These are phyloP conservation scores for Claviceps fusiformis DNA, from an alignment of 2,329 filamentous ascomycete genomes.

Conservation along the genomic window DNA sequence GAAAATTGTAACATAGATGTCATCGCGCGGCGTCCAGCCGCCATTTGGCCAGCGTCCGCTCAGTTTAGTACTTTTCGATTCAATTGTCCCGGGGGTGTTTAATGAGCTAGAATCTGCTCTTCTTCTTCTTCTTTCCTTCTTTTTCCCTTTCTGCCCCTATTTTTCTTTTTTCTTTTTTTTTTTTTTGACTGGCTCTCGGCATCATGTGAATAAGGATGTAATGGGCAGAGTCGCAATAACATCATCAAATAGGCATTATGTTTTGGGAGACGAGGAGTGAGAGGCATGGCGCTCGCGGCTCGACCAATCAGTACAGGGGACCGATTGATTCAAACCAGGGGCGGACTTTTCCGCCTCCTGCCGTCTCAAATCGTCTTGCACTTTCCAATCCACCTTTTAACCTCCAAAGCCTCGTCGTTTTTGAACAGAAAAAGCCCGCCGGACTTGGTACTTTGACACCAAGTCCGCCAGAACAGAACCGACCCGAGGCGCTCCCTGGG, in stretches of 20 bases:
- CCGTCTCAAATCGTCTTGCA: constrained; percentile 1
- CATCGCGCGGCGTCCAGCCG: constrained; percentile 4
- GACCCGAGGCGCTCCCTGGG: neutral
- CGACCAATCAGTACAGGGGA: constrained; percentile 5
- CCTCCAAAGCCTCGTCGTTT: neutral
- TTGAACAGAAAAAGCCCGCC: constrained; percentile 8
- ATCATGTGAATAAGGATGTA: neutral
- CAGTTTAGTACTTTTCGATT: neutral
- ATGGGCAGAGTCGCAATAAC: neutral
- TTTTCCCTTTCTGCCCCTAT: too few species aligned
- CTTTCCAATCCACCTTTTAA: neutral
- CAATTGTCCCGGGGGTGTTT: neutral
- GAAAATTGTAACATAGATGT: constrained; percentile 6
- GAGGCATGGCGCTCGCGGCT: neutral
- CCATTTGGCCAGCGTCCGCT: constrained; percentile 1
- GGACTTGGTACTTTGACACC: constrained; percentile 6
- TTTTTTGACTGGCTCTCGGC: neutral
- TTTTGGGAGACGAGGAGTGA: neutral
- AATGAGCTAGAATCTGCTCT: neutral
- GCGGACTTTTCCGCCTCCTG: constrained; percentile 6
- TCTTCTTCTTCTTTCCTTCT: neutral
- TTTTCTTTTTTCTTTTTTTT: neutral
- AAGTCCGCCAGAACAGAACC: neutral
- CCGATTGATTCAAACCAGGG: constrained; percentile 1
- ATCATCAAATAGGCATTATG: neutral